Conservation (phyloP, 192 early-diverging fungal species). For the Phlyctochytrium planicorne region DNA sequence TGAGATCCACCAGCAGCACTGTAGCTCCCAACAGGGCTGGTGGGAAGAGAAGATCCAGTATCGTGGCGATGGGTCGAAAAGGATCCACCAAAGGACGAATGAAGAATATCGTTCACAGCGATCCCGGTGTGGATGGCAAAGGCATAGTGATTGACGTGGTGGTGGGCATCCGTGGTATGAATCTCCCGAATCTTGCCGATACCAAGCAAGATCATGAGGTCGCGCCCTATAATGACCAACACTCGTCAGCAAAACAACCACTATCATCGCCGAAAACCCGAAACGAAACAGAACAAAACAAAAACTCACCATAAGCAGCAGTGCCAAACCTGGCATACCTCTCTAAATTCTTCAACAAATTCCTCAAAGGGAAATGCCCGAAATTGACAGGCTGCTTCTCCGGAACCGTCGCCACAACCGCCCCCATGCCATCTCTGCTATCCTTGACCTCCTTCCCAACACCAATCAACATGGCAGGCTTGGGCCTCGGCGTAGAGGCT, state of each 20-base stretch:
- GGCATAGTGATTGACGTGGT: slow-evolving; percentile 52
- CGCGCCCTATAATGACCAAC: slow-evolving; percentile 10
- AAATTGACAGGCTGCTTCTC: background rate
- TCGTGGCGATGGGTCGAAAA: too few species aligned
- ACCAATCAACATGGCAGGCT: background rate
- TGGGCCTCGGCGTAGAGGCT: background rate
- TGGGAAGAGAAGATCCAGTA: background rate
- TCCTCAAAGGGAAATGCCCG: slow-evolving; percentile 27
- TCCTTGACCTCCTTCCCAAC: too few species aligned
- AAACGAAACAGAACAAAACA: too few species aligned
- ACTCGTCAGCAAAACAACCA: too few species aligned
- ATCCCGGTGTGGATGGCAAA: slow-evolving; percentile 52
- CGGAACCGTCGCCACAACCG: background rate
- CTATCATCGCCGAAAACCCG: too few species aligned
- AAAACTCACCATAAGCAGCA: slow-evolving; percentile 41
- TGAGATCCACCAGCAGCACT: too few species aligned
- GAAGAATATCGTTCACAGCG: slow-evolving; percentile 47
- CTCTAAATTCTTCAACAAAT: slow-evolving; percentile 33
- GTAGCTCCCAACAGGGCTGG: too few species aligned
- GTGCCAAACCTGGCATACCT: slow-evolving; percentile 49
- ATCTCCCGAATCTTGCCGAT: slow-evolving; percentile 41
- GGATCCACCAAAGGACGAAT: slow-evolving; percentile 43
- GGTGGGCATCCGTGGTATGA: slow-evolving; percentile 28
- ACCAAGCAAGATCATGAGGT: slow-evolving; percentile 36
- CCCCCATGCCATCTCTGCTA: background rate